Evolutionary conservation across 305 asterid species (phyloP), one percentile per base, ranked within the genome.

Genomic region (Fraxinus velutina): DNA sequence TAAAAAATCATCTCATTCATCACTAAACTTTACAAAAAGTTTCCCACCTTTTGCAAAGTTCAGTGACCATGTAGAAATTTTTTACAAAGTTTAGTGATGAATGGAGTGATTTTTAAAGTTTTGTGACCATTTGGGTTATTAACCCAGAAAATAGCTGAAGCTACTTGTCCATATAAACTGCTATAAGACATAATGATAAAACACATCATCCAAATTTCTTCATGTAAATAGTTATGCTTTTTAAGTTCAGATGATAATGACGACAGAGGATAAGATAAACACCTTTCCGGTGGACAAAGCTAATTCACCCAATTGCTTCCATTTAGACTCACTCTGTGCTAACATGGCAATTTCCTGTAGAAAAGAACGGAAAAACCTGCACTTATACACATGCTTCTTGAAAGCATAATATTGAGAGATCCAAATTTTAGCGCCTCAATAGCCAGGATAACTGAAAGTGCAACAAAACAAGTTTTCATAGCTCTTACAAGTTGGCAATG

Each of bases 221-320:
- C 10, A 57, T 27, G 33, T 22, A 66, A 29, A 22, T 9, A 24
- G 73, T 66, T 29, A 5, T 68, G 74, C 37, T 12, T 29, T 68
- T 29, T 13, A 68, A 68, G 21, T 9, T 68, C 37, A 71, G 76
- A 68, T 29, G 74, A 71, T 71, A 70, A 70, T 57, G 68, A 57
- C 29, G 19, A 47, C 5, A 10, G 68, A 57, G 68, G 68, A 57
- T 57, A 57, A 57, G 29, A 17, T 19, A 84, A 79, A 57, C 19
- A 57, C 68, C 98, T 84, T 93, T 88, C 99, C 99, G 44, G 93
- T 81, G 85, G 99, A 96, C 97, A 96, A 89, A 52, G 99, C 99
- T 83, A 96, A 91, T 88, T 93, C 99, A 75, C 99, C 99, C 96
- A 96, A 85, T 84, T 96, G 99, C 90, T 91, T 96, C 99, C 99